Percentiles rank a stretch among this genome's conserved stretches.
phyloP scores from a whole-genome alignment of 1,284 basidiomycete species.

The Puccinia triticina region DNA sequence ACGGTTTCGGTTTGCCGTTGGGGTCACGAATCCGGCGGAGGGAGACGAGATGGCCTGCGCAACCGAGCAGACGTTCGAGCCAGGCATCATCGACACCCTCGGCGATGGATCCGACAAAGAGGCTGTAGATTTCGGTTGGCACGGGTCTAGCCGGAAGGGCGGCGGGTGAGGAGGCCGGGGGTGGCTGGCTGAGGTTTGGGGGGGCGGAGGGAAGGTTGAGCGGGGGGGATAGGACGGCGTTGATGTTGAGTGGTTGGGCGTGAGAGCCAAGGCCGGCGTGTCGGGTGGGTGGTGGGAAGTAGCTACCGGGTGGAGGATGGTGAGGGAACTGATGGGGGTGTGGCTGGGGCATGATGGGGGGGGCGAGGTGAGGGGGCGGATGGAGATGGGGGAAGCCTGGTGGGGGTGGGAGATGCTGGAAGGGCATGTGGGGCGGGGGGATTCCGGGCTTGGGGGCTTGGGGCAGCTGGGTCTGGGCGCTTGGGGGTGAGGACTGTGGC shows the following conservation, averaged over 20 bases:
- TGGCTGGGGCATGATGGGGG: slow-evolving; percentile 22
- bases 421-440: slow-evolving; percentile 12
- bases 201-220: slow-evolving; percentile 24
- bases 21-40: slow-evolving; percentile 55
- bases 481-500: slow-evolving; percentile 29
- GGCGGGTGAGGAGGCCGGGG: not conserved
- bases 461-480: not conserved
- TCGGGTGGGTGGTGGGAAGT: slow-evolving; percentile 40
- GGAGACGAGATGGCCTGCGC: slow-evolving; percentile 56
- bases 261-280: slow-evolving; percentile 50
- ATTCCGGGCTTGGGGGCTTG: slow-evolving; percentile 1
- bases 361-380: slow-evolving; percentile 37
- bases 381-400: slow-evolving; percentile 47
- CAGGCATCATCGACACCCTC: slow-evolving; percentile 57
- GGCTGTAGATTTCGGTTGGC: slow-evolving; percentile 55
- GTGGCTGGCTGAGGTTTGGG: slow-evolving; percentile 16
- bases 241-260: slow-evolving; percentile 45
- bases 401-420: slow-evolving; percentile 48
- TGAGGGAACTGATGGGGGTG: slow-evolving; percentile 46
- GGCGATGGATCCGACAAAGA: slow-evolving; percentile 58
- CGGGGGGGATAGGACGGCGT: slow-evolving; percentile 22
- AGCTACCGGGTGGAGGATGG: slow-evolving; percentile 42
- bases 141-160: slow-evolving; percentile 35
- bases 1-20: slow-evolving; percentile 55
- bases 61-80: slow-evolving; percentile 57